Conservation (phyloP, 495 filamentous ascomycete species). For the Penicillium arizonense region DNA sequence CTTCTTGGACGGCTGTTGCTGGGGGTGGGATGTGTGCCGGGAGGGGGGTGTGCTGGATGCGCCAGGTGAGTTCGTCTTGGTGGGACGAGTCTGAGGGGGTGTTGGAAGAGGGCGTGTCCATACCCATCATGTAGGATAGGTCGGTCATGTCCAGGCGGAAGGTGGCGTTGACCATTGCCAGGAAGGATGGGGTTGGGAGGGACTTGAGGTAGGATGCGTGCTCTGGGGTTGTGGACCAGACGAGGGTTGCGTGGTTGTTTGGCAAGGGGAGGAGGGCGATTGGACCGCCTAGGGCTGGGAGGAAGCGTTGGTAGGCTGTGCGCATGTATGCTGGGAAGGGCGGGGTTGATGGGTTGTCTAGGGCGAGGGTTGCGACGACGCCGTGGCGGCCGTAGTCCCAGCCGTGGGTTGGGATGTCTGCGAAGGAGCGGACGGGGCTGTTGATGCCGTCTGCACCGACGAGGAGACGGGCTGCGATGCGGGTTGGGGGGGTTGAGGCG, state of each 20-base stretch:
- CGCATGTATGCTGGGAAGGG: conserved; percentile 45
- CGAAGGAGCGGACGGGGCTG: conserved; percentile 87
- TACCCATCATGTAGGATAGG: conserved; percentile 73
- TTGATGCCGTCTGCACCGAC: conserved; percentile 94
- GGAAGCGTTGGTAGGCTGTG: conserved; percentile 91
- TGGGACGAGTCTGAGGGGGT: conserved; percentile 36
- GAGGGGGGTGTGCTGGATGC: conserved; percentile 64
- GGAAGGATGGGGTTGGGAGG: conserved; percentile 67
- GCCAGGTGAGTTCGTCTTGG: conserved; percentile 77
- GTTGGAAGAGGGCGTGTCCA: conserved; percentile 35
- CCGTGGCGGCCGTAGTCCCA: conserved; percentile 95
- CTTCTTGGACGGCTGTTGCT: conserved; percentile 68
- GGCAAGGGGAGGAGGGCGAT: conserved; percentile 89
- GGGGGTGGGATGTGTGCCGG: conserved; percentile 50
- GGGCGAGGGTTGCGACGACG: conserved; percentile 81
- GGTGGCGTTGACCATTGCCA: conserved; percentile 88
- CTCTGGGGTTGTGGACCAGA: conserved; percentile 86
- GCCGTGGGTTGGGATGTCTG: conserved; percentile 76
- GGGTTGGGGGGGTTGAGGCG: conserved; percentile 35
- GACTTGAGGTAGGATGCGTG: conserved; percentile 79
- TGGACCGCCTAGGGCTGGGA: conserved; percentile 76
- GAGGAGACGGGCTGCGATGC: conserved; percentile 76
- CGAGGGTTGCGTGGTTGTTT: conserved; percentile 74
- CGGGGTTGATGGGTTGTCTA: conserved; percentile 48
- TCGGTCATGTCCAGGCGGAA: conserved; percentile 82